A percentile compares a stretch with the other conserved stretches of the same genome.
phyloP scores from a whole-genome alignment of 805 yeast genomes.

The Alloascoidea africana region DNA sequence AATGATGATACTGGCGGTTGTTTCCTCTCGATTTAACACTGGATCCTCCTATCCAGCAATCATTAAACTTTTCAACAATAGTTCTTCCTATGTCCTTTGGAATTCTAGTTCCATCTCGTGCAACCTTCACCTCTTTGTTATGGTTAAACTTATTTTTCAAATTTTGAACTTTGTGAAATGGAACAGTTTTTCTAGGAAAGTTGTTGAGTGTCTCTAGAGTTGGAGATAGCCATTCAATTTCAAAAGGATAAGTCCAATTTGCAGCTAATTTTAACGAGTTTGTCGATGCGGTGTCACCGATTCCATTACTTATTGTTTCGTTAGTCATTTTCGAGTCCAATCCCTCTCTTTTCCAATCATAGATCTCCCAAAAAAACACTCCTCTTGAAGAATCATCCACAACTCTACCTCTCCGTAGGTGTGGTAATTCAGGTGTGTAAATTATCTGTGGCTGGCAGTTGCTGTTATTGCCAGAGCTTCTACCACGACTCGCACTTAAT shows the following conservation, averaged over 20 bases:
- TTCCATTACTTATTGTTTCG: not conserved
- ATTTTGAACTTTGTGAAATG: constrained; percentile 17
- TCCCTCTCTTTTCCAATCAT: constrained; percentile 7
- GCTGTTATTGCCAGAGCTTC: not conserved
- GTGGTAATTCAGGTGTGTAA: not conserved
- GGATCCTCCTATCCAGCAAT: too few relatives aligned
- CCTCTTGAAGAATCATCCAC: constrained; percentile 21
- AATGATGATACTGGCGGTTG: too few relatives aligned
- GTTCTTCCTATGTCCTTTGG: constrained; percentile 18
- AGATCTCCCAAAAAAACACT: constrained; percentile 22
- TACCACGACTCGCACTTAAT: not conserved
- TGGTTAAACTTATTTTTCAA: constrained; percentile 20
- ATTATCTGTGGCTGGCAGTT: not conserved
- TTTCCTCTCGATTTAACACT: too few relatives aligned
- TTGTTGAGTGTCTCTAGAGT: constrained; percentile 7
- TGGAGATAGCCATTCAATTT: constrained; percentile 19
- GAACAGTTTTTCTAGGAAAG: constrained; percentile 8
- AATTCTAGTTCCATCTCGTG: constrained; percentile 27
- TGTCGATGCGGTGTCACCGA: not conserved
- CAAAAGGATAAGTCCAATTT: constrained; percentile 10
- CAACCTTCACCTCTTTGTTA: constrained; percentile 23
- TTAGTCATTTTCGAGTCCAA: not conserved
- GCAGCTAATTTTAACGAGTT: not conserved
- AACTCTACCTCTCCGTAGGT: constrained; percentile 16
- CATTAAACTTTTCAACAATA: constrained; percentile 15